Conservation (phyloP, 805 yeast species). For the Blastobotrys parvus region DNA sequence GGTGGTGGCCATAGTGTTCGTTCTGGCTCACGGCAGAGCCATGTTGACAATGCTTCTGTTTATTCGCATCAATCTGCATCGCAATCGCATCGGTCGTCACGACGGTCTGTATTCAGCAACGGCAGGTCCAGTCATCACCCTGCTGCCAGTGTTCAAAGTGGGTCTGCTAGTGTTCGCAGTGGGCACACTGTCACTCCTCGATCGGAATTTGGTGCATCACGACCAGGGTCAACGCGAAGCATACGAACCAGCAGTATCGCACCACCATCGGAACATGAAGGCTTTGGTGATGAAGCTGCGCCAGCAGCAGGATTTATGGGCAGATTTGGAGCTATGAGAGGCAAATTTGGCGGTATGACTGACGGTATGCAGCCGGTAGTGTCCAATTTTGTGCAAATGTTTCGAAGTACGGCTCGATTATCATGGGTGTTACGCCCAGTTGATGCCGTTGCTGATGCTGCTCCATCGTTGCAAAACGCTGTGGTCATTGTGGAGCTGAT, state of each 20-base stretch:
- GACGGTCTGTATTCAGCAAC: neutral
- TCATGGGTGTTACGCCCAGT: constrained; percentile 22
- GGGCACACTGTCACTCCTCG: neutral
- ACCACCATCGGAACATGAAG: neutral
- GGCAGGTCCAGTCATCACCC: no score
- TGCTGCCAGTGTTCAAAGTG: no score
- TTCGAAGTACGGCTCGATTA: constrained; percentile 17
- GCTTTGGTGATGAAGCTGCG: neutral
- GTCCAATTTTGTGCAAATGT: constrained; percentile 13
- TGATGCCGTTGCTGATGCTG: constrained; percentile 21
- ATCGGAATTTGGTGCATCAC: neutral
- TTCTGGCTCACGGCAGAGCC: neutral
- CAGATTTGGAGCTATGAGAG: neutral
- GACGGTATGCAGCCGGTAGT: constrained; percentile 8
- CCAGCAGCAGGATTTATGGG: neutral
- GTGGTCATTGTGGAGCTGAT: constrained; percentile 21
- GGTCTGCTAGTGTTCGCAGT: neutral
- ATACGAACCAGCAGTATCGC: no score
- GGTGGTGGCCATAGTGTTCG: neutral
- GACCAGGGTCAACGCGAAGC: neutral
- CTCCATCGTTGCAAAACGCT: constrained; percentile 17
- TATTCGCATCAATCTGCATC: neutral
- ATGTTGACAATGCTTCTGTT: neutral
- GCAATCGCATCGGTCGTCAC: neutral
- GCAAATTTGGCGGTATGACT: neutral